Base-by-base conservation (phyloP, 164 flowering plant species). In the Taxillus chinensis region DNA sequence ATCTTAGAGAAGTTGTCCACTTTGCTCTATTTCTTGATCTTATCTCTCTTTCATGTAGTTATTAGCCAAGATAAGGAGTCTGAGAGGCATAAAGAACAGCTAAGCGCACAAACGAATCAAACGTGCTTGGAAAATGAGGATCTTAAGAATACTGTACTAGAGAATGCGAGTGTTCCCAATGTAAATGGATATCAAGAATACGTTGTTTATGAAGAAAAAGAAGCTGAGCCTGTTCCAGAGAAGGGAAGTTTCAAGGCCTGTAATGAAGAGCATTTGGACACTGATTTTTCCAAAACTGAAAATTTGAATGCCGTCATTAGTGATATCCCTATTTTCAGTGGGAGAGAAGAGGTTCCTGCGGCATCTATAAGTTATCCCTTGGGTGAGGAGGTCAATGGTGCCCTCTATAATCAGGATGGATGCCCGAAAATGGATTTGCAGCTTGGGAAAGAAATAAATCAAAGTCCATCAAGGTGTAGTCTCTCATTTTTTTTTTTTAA, bases 11-110 rank as follows among this genome's bases (percentile, higher is more conserved):
- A 41, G 57, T 42, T 65, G 62, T 41, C 57, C 12, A 16, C 59
- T 59, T 77, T 64, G 55, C 53, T 68, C 42, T 49, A 2, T 59
- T 62, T 67, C 57, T 67, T 72, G 65, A 72, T 70, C 63, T 48
- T 67, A 60, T 58, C 64, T 45, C 66, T 70, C 68, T 79, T 64
- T 67, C 59, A 55, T 80, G 80, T 82, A 84, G 86, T 78, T 78
- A 55, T 64, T 55, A 66, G 70, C 74, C 67, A 57, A 63, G 62
- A 64, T 58, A 16, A 66, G 62, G 73, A 74, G 54, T 67, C 62
- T 43, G 69, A 67, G 66, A 68, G 60, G 57, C 62, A 57, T 27
- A 70, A 63, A 17, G 70, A 69, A 50, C 61, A 49, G 59, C 53
- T 48, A 53, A 69, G 46, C 13, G 54, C 62, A 59, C 60, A 62